Conservation (phyloP, 2,329 filamentous ascomycete genomes). For the Xylariaceae sp. region DNA sequence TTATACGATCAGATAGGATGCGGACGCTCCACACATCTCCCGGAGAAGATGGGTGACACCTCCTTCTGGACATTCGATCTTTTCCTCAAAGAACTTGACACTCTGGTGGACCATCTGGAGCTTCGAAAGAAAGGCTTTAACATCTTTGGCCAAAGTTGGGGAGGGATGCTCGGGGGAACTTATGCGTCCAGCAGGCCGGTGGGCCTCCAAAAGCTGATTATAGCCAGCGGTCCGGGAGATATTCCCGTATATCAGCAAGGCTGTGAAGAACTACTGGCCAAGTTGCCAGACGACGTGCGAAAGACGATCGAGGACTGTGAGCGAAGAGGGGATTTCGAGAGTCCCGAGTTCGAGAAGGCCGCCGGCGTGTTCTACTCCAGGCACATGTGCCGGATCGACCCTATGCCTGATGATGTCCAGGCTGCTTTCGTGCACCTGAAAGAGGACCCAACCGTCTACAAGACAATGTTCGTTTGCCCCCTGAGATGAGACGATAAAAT, state of each 20-base stretch:
- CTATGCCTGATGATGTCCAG: neutral
- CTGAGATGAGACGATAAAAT: no score
- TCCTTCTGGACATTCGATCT: slow-evolving; percentile 2
- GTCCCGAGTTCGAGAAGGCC: slow-evolving; percentile 1
- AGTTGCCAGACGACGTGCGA: neutral
- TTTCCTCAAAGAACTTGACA: slow-evolving; percentile 1
- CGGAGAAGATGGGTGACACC: neutral
- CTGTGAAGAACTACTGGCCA: neutral
- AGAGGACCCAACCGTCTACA: neutral
- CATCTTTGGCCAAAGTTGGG: slow-evolving; percentile 2
- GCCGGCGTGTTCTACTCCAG: neutral
- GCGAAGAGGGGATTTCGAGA: slow-evolving; percentile 1
- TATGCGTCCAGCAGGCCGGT: neutral
- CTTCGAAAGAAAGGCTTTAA: neutral
- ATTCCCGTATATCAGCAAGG: neutral
- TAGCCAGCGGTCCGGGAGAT: neutral
- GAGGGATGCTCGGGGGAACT: neutral
- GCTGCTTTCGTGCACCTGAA: neutral
- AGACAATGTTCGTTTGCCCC: no score
- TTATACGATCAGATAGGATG: slow-evolving; percentile 2
- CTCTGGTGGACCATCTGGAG: neutral
- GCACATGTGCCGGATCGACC: neutral
- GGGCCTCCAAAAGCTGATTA: neutral
- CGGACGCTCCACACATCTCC: slow-evolving; percentile 1
- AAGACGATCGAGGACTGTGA: slow-evolving; percentile 1